Conservation (phyloP, 805 yeast species). For the Yarrowia sp. region DNA sequence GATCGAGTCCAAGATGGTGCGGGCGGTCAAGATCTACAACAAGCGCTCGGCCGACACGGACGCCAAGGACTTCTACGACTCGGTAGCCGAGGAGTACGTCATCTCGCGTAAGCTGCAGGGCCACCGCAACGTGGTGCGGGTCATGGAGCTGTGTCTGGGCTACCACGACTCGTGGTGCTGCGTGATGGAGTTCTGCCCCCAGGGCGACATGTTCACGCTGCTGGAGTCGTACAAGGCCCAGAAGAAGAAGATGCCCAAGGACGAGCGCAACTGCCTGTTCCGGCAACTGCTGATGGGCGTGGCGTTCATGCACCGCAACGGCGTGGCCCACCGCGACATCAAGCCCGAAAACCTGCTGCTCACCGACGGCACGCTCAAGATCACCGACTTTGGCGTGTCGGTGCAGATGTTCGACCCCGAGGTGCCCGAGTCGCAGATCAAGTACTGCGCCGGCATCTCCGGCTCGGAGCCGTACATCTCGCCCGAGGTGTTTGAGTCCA, state of each 20-base stretch:
- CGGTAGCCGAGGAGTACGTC: constrained; percentile 80
- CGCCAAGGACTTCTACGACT: constrained; percentile 52
- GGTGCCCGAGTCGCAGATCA: constrained; percentile 43
- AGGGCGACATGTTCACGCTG: constrained; percentile 79
- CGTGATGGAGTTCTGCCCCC: constrained; percentile 72
- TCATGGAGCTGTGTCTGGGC: constrained; percentile 56
- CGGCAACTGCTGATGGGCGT: constrained; percentile 83
- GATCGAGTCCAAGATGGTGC: constrained; percentile 42
- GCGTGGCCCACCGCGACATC: constrained; percentile 84
- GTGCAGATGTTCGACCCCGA: constrained; percentile 53
- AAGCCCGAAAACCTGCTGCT: constrained; percentile 82
- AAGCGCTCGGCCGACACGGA: constrained; percentile 55
- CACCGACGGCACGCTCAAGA: constrained; percentile 72
- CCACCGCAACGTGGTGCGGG: constrained; percentile 72
- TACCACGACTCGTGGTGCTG: constrained; percentile 38
- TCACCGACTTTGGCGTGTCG: constrained; percentile 87
- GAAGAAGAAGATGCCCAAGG: constrained; percentile 67
- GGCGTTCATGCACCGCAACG: constrained; percentile 84
- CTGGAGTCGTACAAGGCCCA: constrained; percentile 82
- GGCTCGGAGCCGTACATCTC: constrained; percentile 91
- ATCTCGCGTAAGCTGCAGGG: constrained; percentile 68
- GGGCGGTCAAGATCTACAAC: constrained; percentile 86
- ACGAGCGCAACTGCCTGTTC: constrained; percentile 88
- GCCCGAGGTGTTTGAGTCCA: constrained; percentile 64
- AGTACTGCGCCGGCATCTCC: constrained; percentile 57